Evolutionary conservation across 2,329 filamentous ascomycete genomes (phyloP).

Genomic region (Neophaeococcomyces mojaviensis): DNA sequence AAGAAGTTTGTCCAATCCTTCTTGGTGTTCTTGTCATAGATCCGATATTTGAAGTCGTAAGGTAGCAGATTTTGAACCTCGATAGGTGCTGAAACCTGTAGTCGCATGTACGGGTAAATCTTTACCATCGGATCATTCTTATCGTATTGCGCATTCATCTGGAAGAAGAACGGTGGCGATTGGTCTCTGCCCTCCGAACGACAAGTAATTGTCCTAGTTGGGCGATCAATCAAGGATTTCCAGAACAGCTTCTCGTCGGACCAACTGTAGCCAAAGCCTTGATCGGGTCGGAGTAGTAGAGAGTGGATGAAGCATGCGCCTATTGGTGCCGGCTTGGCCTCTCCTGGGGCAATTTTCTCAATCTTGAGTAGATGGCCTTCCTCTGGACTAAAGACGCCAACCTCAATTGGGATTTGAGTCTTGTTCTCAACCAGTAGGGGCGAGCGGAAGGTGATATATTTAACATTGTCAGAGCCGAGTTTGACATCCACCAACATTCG

Average conservation of each 20-base stretch:
- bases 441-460: slow-evolving; percentile 92
- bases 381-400: slow-evolving; percentile 81
- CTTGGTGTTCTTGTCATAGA: slow-evolving; percentile 97
- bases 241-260: slow-evolving; percentile 84
- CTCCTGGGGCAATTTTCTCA: slow-evolving; percentile 91
- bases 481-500: slow-evolving; percentile 86
- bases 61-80: slow-evolving; percentile 91
- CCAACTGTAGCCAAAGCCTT: slow-evolving; percentile 95
- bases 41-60: slow-evolving; percentile 98
- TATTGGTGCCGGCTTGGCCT: slow-evolving; percentile 81
- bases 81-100: slow-evolving; percentile 84
- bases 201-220: slow-evolving; percentile 81
- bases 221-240: slow-evolving; percentile 78
- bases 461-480: slow-evolving; percentile 89
- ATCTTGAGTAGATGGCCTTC: slow-evolving; percentile 92
- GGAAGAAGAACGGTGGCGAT: slow-evolving; percentile 85
- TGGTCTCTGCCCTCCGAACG: slow-evolving; percentile 74
- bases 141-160: slow-evolving; percentile 81
- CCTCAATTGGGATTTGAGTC: slow-evolving; percentile 89
- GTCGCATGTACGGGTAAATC: slow-evolving; percentile 88
- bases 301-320: slow-evolving; percentile 87
- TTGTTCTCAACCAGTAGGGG: slow-evolving; percentile 90
- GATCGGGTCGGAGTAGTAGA: slow-evolving; percentile 79
- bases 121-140: slow-evolving; percentile 72
- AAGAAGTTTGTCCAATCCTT: slow-evolving; percentile 99